A percentile compares a stretch with the other conserved stretches of the same genome.
Evolutionary conservation across 805 yeast species (phyloP).

Genomic region (Myxozyma kluyveri): DNA sequence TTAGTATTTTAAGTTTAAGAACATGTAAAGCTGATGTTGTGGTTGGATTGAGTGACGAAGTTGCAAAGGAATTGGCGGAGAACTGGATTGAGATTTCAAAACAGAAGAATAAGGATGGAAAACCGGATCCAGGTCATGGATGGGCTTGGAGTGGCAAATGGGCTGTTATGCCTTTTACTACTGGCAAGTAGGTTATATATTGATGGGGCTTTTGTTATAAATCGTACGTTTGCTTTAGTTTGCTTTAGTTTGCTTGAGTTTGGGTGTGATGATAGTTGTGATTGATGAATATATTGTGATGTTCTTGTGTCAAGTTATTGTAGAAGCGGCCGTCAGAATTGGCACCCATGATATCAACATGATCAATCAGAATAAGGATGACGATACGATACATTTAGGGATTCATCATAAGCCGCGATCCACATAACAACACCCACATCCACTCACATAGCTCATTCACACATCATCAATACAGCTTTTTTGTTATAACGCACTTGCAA

Average conservation of each 20-base stretch:
- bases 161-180: constrained; percentile 75
- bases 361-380: constrained; percentile 28
- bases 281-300: too few species aligned
- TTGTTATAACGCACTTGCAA: too few species aligned
- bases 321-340: too few species aligned
- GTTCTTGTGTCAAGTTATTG: too few species aligned
- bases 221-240: too few species aligned
- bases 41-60: constrained; percentile 75
- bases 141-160: constrained; percentile 92
- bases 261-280: too few species aligned
- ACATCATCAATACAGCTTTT: too few species aligned
- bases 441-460: too few species aligned
- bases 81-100: constrained; percentile 63
- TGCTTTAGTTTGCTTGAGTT: too few species aligned
- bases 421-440: too few species aligned
- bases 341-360: neutral
- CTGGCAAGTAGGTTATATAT: too few species aligned
- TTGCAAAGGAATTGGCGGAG: constrained; percentile 62
- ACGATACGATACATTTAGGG: constrained; percentile 14
- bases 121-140: constrained; percentile 15
- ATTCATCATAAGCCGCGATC: constrained; percentile 25
- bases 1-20: constrained; percentile 73
- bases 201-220: too few species aligned
- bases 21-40: constrained; percentile 96
- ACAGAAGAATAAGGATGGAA: constrained; percentile 19